Evolutionary conservation across 2,329 filamentous ascomycete species (phyloP).

Genomic region (Penicillium sp.): DNA sequence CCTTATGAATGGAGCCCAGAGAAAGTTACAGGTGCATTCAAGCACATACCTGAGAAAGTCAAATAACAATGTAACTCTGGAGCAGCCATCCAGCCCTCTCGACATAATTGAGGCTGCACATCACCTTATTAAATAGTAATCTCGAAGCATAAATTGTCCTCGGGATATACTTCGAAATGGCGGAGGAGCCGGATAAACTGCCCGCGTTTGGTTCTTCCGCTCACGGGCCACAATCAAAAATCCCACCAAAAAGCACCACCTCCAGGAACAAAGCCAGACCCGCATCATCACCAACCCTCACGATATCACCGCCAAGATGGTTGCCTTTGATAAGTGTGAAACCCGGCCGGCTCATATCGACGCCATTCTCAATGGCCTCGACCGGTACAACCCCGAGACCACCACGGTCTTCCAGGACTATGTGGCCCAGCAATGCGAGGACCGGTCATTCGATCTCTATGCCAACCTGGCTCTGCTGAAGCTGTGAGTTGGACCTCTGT

Average conservation of each 20-base stretch:
- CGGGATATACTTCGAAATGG: background rate
- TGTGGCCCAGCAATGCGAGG: slow-evolving; percentile 90
- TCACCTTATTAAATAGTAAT: background rate
- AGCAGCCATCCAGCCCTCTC: background rate
- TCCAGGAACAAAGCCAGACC: slow-evolving; percentile 21
- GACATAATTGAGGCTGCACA: background rate
- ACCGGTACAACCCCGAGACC: slow-evolving; percentile 98
- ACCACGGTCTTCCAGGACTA: slow-evolving; percentile 93
- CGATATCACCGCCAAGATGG: slow-evolving; percentile 24
- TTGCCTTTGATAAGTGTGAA: slow-evolving; percentile 79
- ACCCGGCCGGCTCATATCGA: slow-evolving; percentile 92
- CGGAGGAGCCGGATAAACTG: slow-evolving; percentile 11
- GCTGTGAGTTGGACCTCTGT: slow-evolving; percentile 64
- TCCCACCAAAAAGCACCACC: slow-evolving; percentile 29
- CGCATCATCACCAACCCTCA: slow-evolving; percentile 23
- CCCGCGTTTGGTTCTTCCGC: slow-evolving; percentile 21
- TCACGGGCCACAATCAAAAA: slow-evolving; percentile 31
- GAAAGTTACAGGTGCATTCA: background rate
- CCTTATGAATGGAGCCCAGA: background rate
- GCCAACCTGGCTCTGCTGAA: slow-evolving; percentile 95
- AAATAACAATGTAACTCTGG: background rate
- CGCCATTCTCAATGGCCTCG: slow-evolving; percentile 91
- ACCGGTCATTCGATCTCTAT: slow-evolving; percentile 92
- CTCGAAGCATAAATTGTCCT: background rate
- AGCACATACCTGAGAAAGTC: background rate